Base-by-base conservation (phyloP, 306 rosid genomes). In the Vicia sativa region DNA sequence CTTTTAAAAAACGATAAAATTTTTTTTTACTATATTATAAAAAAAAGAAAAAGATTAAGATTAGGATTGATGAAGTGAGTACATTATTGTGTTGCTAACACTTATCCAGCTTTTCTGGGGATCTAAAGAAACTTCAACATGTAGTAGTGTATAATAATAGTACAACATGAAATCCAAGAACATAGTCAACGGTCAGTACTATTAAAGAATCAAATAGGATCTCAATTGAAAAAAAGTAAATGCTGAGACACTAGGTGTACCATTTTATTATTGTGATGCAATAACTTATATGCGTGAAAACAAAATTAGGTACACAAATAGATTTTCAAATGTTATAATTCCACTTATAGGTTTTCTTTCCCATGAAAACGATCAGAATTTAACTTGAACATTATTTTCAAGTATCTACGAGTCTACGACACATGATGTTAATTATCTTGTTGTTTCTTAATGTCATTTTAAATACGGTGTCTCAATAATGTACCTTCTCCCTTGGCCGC, bases 401-500 rank as follows among this genome's bases (percentile, higher is more conserved):
- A 46, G 5, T 9, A 71, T 44, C 28, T 50, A 57, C 19, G 1
- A 26, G 66, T 44, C 28, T 50, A 57, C 19, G 1, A 26, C 37
- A 59, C 38, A 71, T n/a, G 18, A 50, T 74, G 53, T 65, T 52
- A 52, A 52, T 52, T 6, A 21, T 18, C 1, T 52, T 21, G 34
- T 62, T 69, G 77, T 65, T 21, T 21, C 23, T 2, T 21, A 21
- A 21, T 21, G 23, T 21, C 23, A 21, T 21, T 21, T 21, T 72
- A 34, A 14, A 53, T 11, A 21, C 46, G 74, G 53, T 74, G 34
- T 76, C 77, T 78, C 79, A 85, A 78, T 80, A 46, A 80, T 82
- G 76, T 37, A 85, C 85, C 92, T 79, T 86, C 87, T 84, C 71
- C 86, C 74, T 85, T 87, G 95, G 82, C 75, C 31, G 61, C 75